Percentiles rank a stretch among this genome's conserved stretches.
Conservation (phyloP, 192 early-diverging fungal species). For the Coemansia sp. region DNA sequence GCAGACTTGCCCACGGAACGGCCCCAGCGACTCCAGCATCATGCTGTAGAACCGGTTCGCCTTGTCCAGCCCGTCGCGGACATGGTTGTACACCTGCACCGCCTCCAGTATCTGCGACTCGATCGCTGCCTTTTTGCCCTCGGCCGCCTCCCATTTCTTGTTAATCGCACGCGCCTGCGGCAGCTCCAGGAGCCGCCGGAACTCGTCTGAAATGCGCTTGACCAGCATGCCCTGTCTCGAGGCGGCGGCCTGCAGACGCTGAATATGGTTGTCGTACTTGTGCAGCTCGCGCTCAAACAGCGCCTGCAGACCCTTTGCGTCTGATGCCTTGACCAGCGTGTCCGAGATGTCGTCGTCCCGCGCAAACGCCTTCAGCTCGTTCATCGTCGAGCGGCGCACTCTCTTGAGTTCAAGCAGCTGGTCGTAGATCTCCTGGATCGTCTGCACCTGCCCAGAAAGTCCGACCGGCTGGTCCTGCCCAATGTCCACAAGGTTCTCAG, state of each 20-base stretch:
- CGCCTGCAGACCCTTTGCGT: conserved; percentile 80
- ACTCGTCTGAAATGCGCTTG: conserved; percentile 72
- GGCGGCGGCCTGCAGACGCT: conserved; percentile 70
- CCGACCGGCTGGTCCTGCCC: conserved; percentile 41
- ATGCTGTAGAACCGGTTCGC: conserved; percentile 62
- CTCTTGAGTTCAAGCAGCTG: conserved; percentile 41
- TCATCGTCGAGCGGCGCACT: conserved; percentile 51
- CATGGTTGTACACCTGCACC: conserved; percentile 61
- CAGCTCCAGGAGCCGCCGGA: conserved; percentile 70
- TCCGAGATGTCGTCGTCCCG: conserved; percentile 83
- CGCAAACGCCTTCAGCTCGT: conserved; percentile 54
- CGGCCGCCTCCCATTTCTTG: conserved; percentile 65
- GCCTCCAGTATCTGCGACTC: conserved; percentile 67
- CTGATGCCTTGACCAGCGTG: conserved; percentile 44
- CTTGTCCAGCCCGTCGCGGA: conserved; percentile 59
- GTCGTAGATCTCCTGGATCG: conserved; percentile 39
- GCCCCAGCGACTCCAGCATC: conserved; percentile 52
- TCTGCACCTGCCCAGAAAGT: conserved; percentile 39
- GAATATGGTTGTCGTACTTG: conserved; percentile 82
- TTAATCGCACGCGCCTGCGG: conserved; percentile 67
- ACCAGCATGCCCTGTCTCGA: conserved; percentile 73
- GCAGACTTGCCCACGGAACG: conserved; percentile 45
- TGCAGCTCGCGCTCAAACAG: conserved; percentile 88
- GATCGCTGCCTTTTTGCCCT: conserved; percentile 61
- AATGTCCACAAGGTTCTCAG: conserved; percentile 64